These are phyloP conservation scores for Colletotrichum aenigma DNA, from an alignment of 2,329 filamentous ascomycete species.

Conservation along the genomic window DNA sequence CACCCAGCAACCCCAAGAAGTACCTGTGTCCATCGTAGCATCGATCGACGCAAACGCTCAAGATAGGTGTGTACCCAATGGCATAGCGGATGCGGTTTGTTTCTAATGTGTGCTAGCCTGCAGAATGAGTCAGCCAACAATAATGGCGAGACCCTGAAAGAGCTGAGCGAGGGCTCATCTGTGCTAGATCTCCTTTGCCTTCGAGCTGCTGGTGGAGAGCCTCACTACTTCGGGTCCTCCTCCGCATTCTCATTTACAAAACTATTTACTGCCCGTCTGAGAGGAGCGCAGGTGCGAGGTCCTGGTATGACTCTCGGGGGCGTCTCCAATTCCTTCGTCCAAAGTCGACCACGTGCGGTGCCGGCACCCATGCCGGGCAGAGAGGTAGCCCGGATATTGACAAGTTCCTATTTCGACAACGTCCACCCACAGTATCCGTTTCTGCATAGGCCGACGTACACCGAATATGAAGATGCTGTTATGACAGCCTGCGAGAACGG, in stretches of 20 bases:
- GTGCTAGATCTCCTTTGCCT: neutral
- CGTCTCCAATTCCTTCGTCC: neutral
- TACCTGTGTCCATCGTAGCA: neutral
- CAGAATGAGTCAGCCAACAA: neutral
- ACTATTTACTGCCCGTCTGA: conserved; percentile 13
- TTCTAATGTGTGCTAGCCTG: neutral
- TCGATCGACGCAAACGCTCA: neutral
- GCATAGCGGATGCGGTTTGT: fast-evolving
- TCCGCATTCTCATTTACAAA: conserved; percentile 30
- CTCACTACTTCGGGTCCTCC: conserved; percentile 31
- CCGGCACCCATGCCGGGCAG: neutral
- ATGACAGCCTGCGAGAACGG: neutral
- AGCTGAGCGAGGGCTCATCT: neutral
- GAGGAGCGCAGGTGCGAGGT: neutral
- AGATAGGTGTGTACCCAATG: neutral
- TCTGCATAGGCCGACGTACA: neutral
- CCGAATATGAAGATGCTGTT: neutral
- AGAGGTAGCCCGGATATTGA: neutral
- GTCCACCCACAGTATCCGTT: neutral
- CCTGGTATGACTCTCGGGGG: neutral
- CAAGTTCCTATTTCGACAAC: neutral
- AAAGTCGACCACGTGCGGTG: neutral
- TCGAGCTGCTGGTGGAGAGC: conserved; percentile 18
- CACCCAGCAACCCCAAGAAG: neutral
- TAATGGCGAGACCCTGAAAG: neutral